Percentiles rank a stretch among this genome's conserved stretches.
phyloP scores from a whole-genome alignment of 805 yeast species.

The Hanseniaspora valbyensis region DNA sequence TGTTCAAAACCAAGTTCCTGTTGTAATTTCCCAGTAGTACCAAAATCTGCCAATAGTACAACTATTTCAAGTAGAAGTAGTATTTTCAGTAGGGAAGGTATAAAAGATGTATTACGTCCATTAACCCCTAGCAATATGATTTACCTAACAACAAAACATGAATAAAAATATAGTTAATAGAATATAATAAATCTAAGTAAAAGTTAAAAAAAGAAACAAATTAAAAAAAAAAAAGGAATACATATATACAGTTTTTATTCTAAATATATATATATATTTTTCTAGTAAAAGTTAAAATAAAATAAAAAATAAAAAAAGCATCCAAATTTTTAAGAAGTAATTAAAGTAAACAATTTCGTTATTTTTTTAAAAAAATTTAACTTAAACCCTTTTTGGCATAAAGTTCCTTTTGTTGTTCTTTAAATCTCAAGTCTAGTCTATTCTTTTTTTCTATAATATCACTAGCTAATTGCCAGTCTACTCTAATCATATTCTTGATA shows the following conservation, averaged over 20 bases:
- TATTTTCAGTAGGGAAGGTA: neutral
- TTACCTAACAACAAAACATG: slow-evolving; percentile 18
- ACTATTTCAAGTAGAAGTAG: slow-evolving; percentile 2
- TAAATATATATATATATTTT: too few species aligned
- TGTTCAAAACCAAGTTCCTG: neutral
- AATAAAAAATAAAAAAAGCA: neutral
- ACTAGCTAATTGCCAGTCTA: slow-evolving; percentile 55
- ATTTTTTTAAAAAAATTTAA: slow-evolving; percentile 21
- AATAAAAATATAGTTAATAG: neutral
- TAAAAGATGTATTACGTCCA: neutral
- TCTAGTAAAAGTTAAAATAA: neutral
- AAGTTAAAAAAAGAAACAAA: neutral
- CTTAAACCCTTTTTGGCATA: slow-evolving; percentile 46
- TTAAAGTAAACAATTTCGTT: neutral
- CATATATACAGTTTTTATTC: too few species aligned
- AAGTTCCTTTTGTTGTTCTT: slow-evolving; percentile 37
- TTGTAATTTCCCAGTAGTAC: neutral
- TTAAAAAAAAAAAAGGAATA: too few species aligned
- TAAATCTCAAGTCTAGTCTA: slow-evolving; percentile 31
- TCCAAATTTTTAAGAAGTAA: neutral
- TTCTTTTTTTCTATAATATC: slow-evolving; percentile 29
- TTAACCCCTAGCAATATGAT: slow-evolving; percentile 1
- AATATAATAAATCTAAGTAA: neutral
- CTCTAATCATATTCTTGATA: slow-evolving; percentile 42
- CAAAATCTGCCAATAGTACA: neutral